A percentile compares a stretch with the other conserved stretches of the same genome.
phyloP scores from a whole-genome alignment of 2,329 filamentous ascomycete species.

The Xylaria sp. region DNA sequence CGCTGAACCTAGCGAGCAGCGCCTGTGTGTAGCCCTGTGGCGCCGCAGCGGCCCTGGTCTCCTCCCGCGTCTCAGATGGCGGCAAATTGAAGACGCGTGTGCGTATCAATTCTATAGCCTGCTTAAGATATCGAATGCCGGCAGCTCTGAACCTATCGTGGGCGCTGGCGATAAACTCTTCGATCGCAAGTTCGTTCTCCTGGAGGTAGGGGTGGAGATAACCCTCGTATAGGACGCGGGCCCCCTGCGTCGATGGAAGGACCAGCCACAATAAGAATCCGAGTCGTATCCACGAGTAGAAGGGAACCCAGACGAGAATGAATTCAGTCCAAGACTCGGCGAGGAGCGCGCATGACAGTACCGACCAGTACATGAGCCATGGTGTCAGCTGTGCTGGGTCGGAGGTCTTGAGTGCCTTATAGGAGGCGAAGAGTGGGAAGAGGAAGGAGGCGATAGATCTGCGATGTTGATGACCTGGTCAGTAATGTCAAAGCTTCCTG shows the following conservation, averaged over 20 bases:
- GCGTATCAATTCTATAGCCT: conserved; percentile 76
- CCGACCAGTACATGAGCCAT: conserved; percentile 99
- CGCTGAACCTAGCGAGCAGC: conserved; percentile 85
- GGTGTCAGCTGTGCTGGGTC: conserved; percentile 90
- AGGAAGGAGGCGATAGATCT: conserved; percentile 90
- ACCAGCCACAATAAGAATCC: conserved; percentile 92
- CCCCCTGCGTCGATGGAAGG: conserved; percentile 96
- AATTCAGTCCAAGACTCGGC: conserved; percentile 90
- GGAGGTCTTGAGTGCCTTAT: conserved; percentile 94
- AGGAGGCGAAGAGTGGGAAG: conserved; percentile 95
- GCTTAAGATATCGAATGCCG: conserved; percentile 80
- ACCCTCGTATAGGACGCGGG: conserved; percentile 83
- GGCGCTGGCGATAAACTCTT: conserved; percentile 83
- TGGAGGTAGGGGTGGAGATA: conserved; percentile 89
- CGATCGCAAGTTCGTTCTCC: conserved; percentile 88
- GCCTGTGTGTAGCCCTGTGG: conserved; percentile 77
- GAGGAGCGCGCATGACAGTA: conserved; percentile 82
- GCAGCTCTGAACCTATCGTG: conserved; percentile 82
- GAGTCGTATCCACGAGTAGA: conserved; percentile 92
- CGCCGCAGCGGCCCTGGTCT: conserved; percentile 56
- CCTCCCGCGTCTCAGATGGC: conserved; percentile 58
- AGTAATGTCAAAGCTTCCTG: conserved; percentile 13
- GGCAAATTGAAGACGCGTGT: conserved; percentile 83
- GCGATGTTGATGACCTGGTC: conserved; percentile 27
- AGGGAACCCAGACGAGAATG: conserved; percentile 89